Conservation (phyloP, 345 rosid genomes). For the Populus simonii region DNA sequence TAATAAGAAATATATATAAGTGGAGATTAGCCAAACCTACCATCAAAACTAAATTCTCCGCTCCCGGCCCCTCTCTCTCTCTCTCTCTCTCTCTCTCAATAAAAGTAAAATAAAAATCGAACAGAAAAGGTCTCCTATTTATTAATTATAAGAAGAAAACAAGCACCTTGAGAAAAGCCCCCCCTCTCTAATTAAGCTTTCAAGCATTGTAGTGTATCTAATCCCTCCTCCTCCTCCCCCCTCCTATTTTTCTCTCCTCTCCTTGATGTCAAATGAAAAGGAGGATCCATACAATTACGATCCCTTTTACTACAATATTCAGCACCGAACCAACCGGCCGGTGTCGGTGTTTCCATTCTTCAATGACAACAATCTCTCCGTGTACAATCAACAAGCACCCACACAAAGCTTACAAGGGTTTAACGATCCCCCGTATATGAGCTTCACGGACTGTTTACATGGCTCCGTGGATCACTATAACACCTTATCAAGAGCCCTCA, state of each 20-base stretch:
- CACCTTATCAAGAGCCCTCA: slow-evolving; percentile 51
- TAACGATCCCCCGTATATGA: slow-evolving; percentile 46
- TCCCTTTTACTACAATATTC: slow-evolving; percentile 27
- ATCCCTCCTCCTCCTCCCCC: background rate
- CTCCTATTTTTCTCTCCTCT: background rate
- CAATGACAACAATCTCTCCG: slow-evolving; percentile 23
- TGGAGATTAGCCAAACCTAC: slow-evolving; percentile 2
- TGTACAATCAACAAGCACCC: slow-evolving; percentile 8
- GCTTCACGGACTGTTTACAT: slow-evolving; percentile 57
- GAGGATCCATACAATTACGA: slow-evolving; percentile 21
- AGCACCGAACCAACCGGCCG: slow-evolving; percentile 14
- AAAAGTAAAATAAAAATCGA: background rate
- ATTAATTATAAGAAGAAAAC: background rate
- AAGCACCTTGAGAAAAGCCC: too few species aligned
- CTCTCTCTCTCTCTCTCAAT: background rate
- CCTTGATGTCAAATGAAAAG: slow-evolving; percentile 33
- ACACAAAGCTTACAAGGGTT: slow-evolving; percentile 9
- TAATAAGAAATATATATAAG: background rate
- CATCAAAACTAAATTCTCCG: background rate
- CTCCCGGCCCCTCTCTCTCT: background rate
- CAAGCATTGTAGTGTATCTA: background rate
- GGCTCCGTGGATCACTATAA: slow-evolving; percentile 48
- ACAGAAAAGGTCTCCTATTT: background rate
- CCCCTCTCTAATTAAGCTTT: background rate
- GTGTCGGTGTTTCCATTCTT: slow-evolving; percentile 17